A percentile compares a stretch with the other conserved stretches of the same genome.
Evolutionary conservation across 768 basidiomycete species (phyloP).

Genomic region (Suillus alpinus): DNA sequence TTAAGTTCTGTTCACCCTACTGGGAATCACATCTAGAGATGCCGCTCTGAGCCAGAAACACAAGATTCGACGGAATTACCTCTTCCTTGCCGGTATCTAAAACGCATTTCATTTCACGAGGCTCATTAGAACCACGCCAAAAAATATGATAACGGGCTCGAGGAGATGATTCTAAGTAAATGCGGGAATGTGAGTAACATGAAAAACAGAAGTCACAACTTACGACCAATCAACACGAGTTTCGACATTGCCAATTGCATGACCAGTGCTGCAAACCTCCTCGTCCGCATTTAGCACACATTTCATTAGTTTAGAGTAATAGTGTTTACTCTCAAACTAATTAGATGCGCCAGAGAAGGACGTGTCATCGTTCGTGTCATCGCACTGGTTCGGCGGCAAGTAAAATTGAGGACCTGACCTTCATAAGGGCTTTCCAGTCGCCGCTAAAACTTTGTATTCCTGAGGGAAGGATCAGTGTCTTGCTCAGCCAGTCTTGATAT

Average conservation of each 20-base stretch:
- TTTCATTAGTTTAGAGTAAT: background rate
- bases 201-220: background rate
- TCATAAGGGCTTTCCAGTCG: background rate
- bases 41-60: too few relatives aligned
- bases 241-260: background rate
- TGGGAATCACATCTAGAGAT: background rate
- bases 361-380: background rate
- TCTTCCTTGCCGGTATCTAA: too few relatives aligned
- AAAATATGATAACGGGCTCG: too few relatives aligned
- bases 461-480: background rate
- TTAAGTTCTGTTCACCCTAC: background rate
- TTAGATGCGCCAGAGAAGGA: background rate
- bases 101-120: too few relatives aligned
- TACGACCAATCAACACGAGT: background rate
- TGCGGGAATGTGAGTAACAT: background rate
- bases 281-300: background rate
- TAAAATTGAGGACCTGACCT: background rate
- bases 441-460: background rate
- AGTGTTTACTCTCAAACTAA: background rate
- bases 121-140: background rate
- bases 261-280: background rate
- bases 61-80: too few relatives aligned
- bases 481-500: background rate
- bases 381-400: background rate
- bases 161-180: too few relatives aligned